A percentile compares a stretch with the other conserved stretches of the same genome.
phyloP scores from a whole-genome alignment of 1,139 yeast genomes.

The Kazachstania sp. region DNA sequence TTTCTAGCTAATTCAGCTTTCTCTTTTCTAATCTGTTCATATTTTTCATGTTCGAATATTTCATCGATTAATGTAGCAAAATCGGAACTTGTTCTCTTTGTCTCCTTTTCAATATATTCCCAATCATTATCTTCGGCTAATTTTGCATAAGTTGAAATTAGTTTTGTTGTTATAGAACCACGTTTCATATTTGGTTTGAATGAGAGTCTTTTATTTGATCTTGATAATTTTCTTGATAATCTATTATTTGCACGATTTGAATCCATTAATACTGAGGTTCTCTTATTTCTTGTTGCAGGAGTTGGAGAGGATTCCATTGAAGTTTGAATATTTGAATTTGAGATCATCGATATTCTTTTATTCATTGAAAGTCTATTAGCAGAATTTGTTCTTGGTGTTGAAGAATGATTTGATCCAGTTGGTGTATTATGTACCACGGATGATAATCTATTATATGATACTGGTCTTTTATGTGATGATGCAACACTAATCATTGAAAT shows the following conservation, averaged over 20 bases:
- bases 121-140: slow-evolving; percentile 59
- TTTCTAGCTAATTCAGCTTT: slow-evolving; percentile 38
- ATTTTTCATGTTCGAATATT: slow-evolving; percentile 57
- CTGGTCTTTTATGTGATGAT: slow-evolving; percentile 47
- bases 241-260: slow-evolving; percentile 5
- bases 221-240: slow-evolving; percentile 18
- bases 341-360: slow-evolving; percentile 20
- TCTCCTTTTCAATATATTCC: slow-evolving; percentile 64
- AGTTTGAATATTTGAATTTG: slow-evolving; percentile 12
- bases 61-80: slow-evolving; percentile 71
- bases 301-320: slow-evolving; percentile 23
- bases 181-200: slow-evolving; percentile 42
- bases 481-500: slow-evolving; percentile 46
- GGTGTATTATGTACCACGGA: slow-evolving; percentile 10
- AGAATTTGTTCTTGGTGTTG: slow-evolving; percentile 16
- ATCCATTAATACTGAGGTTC: slow-evolving; percentile 17
- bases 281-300: slow-evolving; percentile 23
- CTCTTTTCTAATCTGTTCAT: slow-evolving; percentile 48
- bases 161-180: slow-evolving; percentile 60
- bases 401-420: slow-evolving; percentile 12
- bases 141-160: slow-evolving; percentile 64
- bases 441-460: slow-evolving; percentile 41
- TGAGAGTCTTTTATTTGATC: slow-evolving; percentile 31
- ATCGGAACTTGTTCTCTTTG: slow-evolving; percentile 68
- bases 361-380: slow-evolving; percentile 10